Evolutionary conservation across 2,329 filamentous ascomycete genomes (phyloP).

Genomic region (Neocatenulostroma microsporum): DNA sequence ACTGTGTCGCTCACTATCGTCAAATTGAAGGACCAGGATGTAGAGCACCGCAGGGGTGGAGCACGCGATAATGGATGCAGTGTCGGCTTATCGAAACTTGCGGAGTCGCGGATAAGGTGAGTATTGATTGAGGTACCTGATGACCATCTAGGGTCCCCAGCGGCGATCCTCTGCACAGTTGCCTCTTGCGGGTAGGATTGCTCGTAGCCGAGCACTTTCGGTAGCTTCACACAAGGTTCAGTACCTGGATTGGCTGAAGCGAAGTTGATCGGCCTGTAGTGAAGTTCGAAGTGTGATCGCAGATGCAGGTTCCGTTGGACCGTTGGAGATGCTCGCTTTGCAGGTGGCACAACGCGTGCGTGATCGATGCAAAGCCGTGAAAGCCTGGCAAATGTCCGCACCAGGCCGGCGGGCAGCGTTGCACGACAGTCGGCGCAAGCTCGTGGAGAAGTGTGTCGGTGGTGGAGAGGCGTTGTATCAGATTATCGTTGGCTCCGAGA

Average conservation of each 20-base stretch:
- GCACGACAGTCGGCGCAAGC: constrained; percentile 7
- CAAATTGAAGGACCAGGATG: constrained; percentile 1
- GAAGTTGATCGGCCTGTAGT: no score
- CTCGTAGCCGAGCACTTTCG: no score
- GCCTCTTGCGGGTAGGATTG: constrained; percentile 2
- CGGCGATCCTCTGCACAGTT: constrained; percentile 5
- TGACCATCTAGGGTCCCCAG: constrained; percentile 1
- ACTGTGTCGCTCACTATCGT: not conserved
- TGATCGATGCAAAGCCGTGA: not conserved
- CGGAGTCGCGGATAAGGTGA: constrained; percentile 5
- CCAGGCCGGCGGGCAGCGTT: not conserved
- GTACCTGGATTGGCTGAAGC: no score
- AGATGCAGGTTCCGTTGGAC: not conserved
- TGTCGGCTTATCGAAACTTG: constrained; percentile 1
- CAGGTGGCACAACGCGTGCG: no score
- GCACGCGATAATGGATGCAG: constrained; percentile 10
- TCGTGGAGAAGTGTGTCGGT: constrained; percentile 4
- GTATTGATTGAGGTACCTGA: not conserved
- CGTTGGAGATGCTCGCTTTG: not conserved
- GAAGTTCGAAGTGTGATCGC: no score
- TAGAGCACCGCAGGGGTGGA: constrained; percentile 9
- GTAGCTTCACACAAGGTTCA: no score
- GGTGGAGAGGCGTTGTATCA: not conserved
- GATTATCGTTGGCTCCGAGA: no score
- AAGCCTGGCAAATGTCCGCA: not conserved